Evolutionary conservation across 257 asterid genomes (phyloP).

Genomic region (Capsicum pubescens): DNA sequence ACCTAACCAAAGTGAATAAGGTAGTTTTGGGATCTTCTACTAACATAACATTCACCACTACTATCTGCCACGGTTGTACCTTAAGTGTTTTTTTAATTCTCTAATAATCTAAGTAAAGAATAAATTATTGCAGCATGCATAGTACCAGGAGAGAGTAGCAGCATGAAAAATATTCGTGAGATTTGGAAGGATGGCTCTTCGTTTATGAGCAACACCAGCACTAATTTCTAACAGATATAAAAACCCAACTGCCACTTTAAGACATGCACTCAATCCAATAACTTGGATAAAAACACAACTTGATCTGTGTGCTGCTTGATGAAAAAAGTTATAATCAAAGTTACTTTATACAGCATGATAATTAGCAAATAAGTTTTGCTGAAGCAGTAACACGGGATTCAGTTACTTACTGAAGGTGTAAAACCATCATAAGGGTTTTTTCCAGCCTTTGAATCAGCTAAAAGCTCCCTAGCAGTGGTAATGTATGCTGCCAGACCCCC

Average conservation of each 20-base stretch:
- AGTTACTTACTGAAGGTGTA: slow-evolving; percentile 84
- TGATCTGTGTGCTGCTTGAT: not conserved
- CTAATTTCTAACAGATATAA: slow-evolving; percentile 4
- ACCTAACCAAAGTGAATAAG: slow-evolving; percentile 2
- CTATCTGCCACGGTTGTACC: not conserved
- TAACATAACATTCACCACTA: not conserved
- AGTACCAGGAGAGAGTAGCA: not conserved
- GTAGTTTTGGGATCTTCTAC: not conserved
- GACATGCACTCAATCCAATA: not conserved
- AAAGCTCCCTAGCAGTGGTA: slow-evolving; percentile 84
- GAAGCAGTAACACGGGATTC: slow-evolving; percentile 30
- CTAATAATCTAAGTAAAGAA: not conserved
- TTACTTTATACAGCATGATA: not conserved
- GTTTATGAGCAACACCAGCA: not conserved
- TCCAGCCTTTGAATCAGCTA: slow-evolving; percentile 96
- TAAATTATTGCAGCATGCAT: not conserved
- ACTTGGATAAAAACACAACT: not conserved
- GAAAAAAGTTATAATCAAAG: not conserved
- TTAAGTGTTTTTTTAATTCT: too few relatives aligned
- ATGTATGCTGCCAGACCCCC: slow-evolving; percentile 84
- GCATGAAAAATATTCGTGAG: not conserved
- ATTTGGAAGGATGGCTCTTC: not conserved
- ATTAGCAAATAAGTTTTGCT: not conserved
- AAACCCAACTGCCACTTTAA: not conserved
- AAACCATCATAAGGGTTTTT: slow-evolving; percentile 96